Base-by-base conservation (phyloP, 1,139 yeast species). In the Magnusiomyces paraingens region DNA sequence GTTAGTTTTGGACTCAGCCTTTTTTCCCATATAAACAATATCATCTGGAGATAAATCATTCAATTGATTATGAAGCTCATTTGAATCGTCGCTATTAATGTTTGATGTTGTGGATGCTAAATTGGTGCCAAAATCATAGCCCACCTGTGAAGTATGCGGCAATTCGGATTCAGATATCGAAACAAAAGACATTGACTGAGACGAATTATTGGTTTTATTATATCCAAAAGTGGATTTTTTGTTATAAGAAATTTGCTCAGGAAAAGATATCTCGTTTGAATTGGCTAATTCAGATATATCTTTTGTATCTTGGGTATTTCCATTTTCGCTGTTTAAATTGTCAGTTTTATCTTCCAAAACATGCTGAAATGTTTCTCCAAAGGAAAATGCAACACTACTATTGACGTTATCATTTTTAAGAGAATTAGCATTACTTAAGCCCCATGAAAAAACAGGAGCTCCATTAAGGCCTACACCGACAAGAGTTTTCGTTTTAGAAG, bases 261-360 rank as follows among this genome's bases (percentile, higher is more conserved):
- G 40, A 36, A 3, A 36, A 12, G 40, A n/a, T 36, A n/a, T 5
- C 12, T 14, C 17, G 5, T 36, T 36, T n/a, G 12, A 36, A 36
- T 36, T 12, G 12, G 4, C 10, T 36, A 14, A 11, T n/a, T 12
- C 12, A 14, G 12, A 8, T 6, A 11, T 36, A 11, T 36, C 12
- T 12, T 12, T 36, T 6, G 40, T 36, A 14, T 36, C 40, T n/a
- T 36, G 40, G 4, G 4, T 8, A 5, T 4, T 36, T 3, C 12
- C 40, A 2, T 32, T 5, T n/a, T 18, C 21, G 6, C 44, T 42
- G 29, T 18, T 26, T 12, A 45, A 15, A 20, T 49, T 35, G 18
- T 51, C 45, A 50, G 60, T 60, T 49, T 62, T 64, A 42, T 61
- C 57, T 49, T 65, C 69, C 18, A 32, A 21, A 20, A 32, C 17